Evolutionary conservation across 2,329 filamentous ascomycete genomes (phyloP).

Genomic region (Neofusicoccum sp.): DNA sequence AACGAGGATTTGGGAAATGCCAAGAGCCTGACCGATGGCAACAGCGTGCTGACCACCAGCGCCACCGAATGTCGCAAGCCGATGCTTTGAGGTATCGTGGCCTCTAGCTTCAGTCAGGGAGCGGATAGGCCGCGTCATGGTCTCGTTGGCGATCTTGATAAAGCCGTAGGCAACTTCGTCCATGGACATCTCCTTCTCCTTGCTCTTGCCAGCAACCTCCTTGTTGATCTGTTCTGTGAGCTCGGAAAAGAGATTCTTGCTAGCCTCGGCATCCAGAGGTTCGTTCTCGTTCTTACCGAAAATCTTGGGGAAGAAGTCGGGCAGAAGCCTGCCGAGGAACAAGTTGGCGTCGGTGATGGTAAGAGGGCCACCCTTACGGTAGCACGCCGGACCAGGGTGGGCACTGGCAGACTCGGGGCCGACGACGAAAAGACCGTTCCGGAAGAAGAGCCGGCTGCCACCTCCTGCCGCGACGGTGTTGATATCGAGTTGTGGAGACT

Average conservation of each 20-base stretch:
- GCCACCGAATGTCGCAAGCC: slow-evolving; percentile 90
- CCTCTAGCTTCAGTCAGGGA: slow-evolving; percentile 91
- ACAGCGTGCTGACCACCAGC: slow-evolving; percentile 91
- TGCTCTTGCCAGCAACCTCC: slow-evolving; percentile 65
- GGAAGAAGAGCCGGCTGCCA: slow-evolving; percentile 82
- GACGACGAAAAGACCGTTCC: slow-evolving; percentile 86
- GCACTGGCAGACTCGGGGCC: slow-evolving; percentile 88
- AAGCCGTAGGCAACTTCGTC: slow-evolving; percentile 92
- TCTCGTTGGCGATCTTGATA: slow-evolving; percentile 85
- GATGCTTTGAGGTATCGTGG: slow-evolving; percentile 85
- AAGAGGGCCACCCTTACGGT: slow-evolving; percentile 83
- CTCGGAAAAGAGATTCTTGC: slow-evolving; percentile 73
- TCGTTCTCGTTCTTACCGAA: slow-evolving; percentile 89
- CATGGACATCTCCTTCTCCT: slow-evolving; percentile 65
- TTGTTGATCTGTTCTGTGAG: slow-evolving; percentile 76
- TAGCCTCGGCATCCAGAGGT: slow-evolving; percentile 74
- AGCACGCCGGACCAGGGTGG: slow-evolving; percentile 88
- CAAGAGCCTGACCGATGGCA: slow-evolving; percentile 83
- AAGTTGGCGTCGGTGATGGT: slow-evolving; percentile 86
- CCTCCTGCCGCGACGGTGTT: slow-evolving; percentile 94
- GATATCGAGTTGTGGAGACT: slow-evolving; percentile 89
- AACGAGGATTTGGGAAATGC: slow-evolving; percentile 81
- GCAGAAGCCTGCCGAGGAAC: slow-evolving; percentile 79
- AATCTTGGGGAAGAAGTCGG: slow-evolving; percentile 93
- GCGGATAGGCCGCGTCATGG: slow-evolving; percentile 87